Evolutionary conservation across 2,329 filamentous ascomycete species (phyloP).

Genomic region (Volutella citrinella): DNA sequence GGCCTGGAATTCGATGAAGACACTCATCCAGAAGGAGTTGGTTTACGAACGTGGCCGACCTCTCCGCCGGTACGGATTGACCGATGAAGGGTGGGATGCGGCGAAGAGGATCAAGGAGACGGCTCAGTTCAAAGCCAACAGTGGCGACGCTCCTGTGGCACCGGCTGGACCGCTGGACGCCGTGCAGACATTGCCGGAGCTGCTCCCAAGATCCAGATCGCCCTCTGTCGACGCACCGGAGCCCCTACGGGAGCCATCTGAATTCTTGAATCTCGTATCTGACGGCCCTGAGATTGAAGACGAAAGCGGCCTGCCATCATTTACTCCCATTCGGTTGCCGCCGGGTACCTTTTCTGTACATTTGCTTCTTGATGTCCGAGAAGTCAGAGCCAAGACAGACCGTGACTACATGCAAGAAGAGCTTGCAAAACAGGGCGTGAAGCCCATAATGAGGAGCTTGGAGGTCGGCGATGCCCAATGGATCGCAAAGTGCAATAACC

Average conservation of each 20-base stretch:
- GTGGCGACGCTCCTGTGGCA: slow-evolving; percentile 9
- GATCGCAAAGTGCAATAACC: slow-evolving; percentile 70
- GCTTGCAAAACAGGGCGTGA: slow-evolving; percentile 63
- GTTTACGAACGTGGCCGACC: slow-evolving; percentile 70
- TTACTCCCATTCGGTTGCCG: slow-evolving; percentile 59
- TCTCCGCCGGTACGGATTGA: slow-evolving; percentile 64
- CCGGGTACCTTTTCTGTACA: slow-evolving; percentile 69
- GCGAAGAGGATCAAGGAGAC: slow-evolving; percentile 61
- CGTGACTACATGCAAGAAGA: slow-evolving; percentile 75
- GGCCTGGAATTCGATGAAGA: slow-evolving; percentile 82
- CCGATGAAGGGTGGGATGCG: slow-evolving; percentile 76
- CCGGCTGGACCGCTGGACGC: slow-evolving; percentile 5
- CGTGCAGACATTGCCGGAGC: slow-evolving; percentile 4
- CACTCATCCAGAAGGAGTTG: slow-evolving; percentile 67
- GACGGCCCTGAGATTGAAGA: slow-evolving; percentile 32
- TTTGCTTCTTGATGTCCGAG: slow-evolving; percentile 70
- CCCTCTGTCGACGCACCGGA: slow-evolving; percentile 18
- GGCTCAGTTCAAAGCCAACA: slow-evolving; percentile 31
- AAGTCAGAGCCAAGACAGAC: slow-evolving; percentile 69
- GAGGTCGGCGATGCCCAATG: slow-evolving; percentile 75
- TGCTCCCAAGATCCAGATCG: slow-evolving; percentile 6
- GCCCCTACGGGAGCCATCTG: slow-evolving; percentile 11
- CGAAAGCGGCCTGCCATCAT: slow-evolving; percentile 38
- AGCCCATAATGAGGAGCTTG: slow-evolving; percentile 64
- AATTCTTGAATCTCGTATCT: slow-evolving; percentile 39